Conservation (phyloP, 192 early-diverging fungal genomes). For the Rhizophlyctis rosea region DNA sequence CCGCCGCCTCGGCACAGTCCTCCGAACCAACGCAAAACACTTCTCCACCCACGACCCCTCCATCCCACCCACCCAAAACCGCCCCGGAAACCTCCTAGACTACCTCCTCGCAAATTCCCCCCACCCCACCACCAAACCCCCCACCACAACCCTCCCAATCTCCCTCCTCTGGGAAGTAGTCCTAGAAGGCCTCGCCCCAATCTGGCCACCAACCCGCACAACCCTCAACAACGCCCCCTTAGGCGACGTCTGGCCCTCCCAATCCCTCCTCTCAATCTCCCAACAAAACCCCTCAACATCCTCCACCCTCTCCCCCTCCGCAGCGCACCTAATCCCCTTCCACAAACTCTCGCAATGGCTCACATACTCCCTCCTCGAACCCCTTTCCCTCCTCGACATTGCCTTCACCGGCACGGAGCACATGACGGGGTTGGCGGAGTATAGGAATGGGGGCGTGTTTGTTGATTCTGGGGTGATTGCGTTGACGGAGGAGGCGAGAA, state of each 20-base stretch:
- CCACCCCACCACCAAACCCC: conserved; percentile 42
- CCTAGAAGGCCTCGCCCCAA: conserved; percentile 68
- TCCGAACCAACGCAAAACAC: conserved; percentile 50
- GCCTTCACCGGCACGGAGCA: conserved; percentile 52
- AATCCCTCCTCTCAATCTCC: conserved; percentile 42
- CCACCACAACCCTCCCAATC: conserved; percentile 43
- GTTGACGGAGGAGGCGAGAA: conserved; percentile 31
- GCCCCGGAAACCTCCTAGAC: conserved; percentile 85
- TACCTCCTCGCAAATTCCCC: conserved; percentile 69
- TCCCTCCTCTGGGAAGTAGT: conserved; percentile 76
- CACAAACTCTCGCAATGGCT: conserved; percentile 97
- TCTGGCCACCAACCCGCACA: conserved; percentile 86
- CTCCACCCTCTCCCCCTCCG: conserved; percentile 17
- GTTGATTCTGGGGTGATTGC: conserved; percentile 79
- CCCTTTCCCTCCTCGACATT: conserved; percentile 52
- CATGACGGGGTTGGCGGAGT: conserved; percentile 73
- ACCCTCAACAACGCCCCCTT: conserved; percentile 69
- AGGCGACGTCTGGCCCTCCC: conserved; percentile 89
- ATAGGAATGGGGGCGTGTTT: conserved; percentile 72
- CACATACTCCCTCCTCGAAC: conserved; percentile 87
- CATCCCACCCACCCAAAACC: conserved; percentile 17
- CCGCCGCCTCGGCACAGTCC: conserved; percentile 56
- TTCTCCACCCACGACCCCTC: conserved; percentile 45
- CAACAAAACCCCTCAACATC: neutral
- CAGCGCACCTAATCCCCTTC: conserved; percentile 65